These are phyloP conservation scores for Phycomyces nitens DNA, from an alignment of 192 early-diverging fungal species.

Conservation along the genomic window DNA sequence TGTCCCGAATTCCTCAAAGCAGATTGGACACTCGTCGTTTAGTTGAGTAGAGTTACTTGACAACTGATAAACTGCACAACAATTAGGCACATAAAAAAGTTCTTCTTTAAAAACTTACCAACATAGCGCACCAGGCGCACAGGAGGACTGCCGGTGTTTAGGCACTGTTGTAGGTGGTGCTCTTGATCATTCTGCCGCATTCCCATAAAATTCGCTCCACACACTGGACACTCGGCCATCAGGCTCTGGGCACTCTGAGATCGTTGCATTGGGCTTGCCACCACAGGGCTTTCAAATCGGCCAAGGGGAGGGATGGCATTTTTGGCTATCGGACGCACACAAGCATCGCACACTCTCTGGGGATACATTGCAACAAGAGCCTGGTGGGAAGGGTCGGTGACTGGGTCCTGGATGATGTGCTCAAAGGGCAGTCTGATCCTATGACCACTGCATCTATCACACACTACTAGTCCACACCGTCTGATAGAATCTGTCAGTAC, in stretches of 20 bases:
- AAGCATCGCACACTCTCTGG: constrained; percentile 22
- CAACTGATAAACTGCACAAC: constrained; percentile 46
- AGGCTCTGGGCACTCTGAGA: constrained; percentile 48
- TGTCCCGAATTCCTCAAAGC: constrained; percentile 83
- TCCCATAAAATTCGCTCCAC: constrained; percentile 40
- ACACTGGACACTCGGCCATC: constrained; percentile 76
- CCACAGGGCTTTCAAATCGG: background rate
- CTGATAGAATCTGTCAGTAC: constrained; percentile 28
- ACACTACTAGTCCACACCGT: constrained; percentile 82
- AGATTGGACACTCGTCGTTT: constrained; percentile 82
- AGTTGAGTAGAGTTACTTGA: constrained; percentile 53
- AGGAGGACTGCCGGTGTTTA: constrained; percentile 44
- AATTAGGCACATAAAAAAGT: background rate
- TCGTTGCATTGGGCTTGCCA: background rate
- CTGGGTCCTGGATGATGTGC: constrained; percentile 44
- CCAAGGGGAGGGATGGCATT: background rate
- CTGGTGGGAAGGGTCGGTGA: constrained; percentile 14
- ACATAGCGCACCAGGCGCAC: constrained; percentile 61
- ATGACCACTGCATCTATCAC: constrained; percentile 70
- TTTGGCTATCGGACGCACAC: constrained; percentile 17
- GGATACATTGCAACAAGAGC: constrained; percentile 18
- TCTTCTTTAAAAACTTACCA: constrained; percentile 53
- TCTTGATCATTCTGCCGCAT: constrained; percentile 44
- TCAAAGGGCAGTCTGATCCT: constrained; percentile 50
- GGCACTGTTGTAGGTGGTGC: constrained; percentile 60